These are phyloP conservation scores for Linnemannia exigua DNA, from an alignment of 192 early-diverging fungal genomes.

Conservation along the genomic window DNA sequence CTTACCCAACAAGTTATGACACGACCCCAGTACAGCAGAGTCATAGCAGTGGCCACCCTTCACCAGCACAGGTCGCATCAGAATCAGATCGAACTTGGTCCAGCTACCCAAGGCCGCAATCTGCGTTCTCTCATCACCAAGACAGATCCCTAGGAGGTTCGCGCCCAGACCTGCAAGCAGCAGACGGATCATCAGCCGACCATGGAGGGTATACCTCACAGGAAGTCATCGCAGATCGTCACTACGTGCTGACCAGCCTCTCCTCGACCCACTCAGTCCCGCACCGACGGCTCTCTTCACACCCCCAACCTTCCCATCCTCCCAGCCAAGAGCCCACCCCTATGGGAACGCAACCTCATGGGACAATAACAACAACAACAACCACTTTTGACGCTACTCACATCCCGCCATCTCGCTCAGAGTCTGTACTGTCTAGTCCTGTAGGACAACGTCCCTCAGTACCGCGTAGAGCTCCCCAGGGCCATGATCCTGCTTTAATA, in stretches of 20 bases:
- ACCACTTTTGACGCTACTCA: neutral
- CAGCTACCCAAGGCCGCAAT: neutral
- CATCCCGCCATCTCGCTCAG: neutral
- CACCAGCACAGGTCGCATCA: neutral
- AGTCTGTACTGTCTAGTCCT: neutral
- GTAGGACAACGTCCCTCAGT: neutral
- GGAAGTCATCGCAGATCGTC: constrained; percentile 17
- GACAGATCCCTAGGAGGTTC: constrained; percentile 4
- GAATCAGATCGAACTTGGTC: neutral
- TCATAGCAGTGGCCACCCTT: neutral
- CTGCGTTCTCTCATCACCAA: neutral
- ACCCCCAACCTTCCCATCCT: neutral
- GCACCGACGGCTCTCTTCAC: constrained; percentile 12
- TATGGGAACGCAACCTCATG: neutral
- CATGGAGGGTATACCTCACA: constrained; percentile 12
- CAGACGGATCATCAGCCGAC: neutral
- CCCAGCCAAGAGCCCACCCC: neutral
- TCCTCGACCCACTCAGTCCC: neutral
- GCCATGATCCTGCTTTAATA: neutral
- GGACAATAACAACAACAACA: constrained; percentile 1
- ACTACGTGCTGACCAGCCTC: constrained; percentile 38
- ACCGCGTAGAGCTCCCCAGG: neutral
- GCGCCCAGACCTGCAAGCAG: neutral
- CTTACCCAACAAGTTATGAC: neutral
- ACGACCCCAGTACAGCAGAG: neutral